phyloP scores from a whole-genome alignment of 2,329 filamentous ascomycete species.

The Sporothrix inflata region DNA sequence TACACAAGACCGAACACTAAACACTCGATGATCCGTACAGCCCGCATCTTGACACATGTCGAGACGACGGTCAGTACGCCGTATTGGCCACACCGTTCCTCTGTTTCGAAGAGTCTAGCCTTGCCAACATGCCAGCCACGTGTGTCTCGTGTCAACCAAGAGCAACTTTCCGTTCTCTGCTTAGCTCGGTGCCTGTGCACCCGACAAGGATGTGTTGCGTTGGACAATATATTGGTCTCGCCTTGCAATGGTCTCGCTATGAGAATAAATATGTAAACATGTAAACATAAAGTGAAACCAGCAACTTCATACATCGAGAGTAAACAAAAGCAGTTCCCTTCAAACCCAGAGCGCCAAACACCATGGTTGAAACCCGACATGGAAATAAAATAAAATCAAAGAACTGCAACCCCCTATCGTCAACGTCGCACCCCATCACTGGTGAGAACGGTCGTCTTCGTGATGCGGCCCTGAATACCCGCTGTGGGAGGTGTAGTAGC shows the following conservation, averaged over 20 bases:
- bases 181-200: neutral
- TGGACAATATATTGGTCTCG: neutral
- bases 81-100: neutral
- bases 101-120: neutral
- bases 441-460: neutral
- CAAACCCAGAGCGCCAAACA: neutral
- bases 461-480: neutral
- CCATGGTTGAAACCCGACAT: neutral
- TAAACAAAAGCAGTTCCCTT: neutral
- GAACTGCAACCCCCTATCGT: neutral
- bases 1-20: neutral
- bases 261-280: no score
- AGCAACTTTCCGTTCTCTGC: neutral
- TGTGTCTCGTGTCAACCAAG: neutral
- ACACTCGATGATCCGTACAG: neutral
- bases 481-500: neutral
- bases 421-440: neutral
- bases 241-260: neutral
- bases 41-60: neutral
- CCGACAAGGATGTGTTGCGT: neutral
- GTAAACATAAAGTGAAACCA: neutral
- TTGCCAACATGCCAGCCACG: neutral
- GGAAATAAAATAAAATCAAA: neutral
- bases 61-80: no score
- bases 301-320: neutral